These are phyloP conservation scores for Quercus wislizeni DNA, from an alignment of 306 rosid species.

Conservation along the genomic window DNA sequence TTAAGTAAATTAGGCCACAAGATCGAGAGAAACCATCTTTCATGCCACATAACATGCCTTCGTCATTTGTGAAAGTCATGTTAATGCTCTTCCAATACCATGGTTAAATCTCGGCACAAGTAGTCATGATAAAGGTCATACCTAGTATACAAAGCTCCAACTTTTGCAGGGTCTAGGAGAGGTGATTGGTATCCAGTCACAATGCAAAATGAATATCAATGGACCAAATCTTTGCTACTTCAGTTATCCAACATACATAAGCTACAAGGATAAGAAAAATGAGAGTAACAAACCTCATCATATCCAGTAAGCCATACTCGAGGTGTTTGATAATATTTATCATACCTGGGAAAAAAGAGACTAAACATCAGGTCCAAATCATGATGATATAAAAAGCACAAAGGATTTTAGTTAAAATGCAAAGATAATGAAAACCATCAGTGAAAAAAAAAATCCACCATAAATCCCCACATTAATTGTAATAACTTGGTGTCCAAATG, in stretches of 20 bases:
- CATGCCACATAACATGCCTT: background rate
- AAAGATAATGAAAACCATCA: background rate
- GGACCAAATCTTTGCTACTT: background rate
- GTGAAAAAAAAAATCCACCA: too few relatives aligned
- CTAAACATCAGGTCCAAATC: conserved; percentile 95
- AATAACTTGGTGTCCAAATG: too few relatives aligned
- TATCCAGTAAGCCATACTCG: conserved; percentile 99
- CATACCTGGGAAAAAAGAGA: conserved; percentile 56
- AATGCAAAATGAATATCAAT: background rate
- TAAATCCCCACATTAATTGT: too few relatives aligned
- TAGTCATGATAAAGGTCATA: too few relatives aligned
- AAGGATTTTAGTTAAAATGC: background rate
- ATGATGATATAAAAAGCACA: conserved; percentile 44
- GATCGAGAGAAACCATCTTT: too few relatives aligned
- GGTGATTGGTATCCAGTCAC: background rate
- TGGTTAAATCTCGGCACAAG: background rate
- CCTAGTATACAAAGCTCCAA: too few relatives aligned
- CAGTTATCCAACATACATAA: background rate
- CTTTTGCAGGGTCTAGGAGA: too few relatives aligned
- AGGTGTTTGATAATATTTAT: conserved; percentile 96
- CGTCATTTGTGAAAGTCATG: background rate
- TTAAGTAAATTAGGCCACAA: background rate
- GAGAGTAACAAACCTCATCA: conserved; percentile 76
- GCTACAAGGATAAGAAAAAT: conserved; percentile 7
- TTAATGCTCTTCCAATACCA: background rate